A percentile compares a stretch with the other conserved stretches of the same genome.
These are phyloP conservation scores for Metschnikowia henanensis DNA, from an alignment of 805 yeast genomes.

Conservation along the genomic window DNA sequence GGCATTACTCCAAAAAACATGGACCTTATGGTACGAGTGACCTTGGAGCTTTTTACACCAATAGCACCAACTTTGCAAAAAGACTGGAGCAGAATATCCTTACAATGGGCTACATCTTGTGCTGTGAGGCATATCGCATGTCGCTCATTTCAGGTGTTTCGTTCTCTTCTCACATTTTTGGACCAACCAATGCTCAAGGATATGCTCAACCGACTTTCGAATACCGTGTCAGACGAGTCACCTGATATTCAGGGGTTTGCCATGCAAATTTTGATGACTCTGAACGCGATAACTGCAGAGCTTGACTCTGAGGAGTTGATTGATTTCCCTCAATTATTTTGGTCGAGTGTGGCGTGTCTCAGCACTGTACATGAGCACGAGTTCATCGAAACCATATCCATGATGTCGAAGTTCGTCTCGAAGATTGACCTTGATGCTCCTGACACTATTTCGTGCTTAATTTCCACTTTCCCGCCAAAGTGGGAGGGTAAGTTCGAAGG, in stretches of 20 bases:
- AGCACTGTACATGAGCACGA: constrained; percentile 92
- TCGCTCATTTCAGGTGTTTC: constrained; percentile 88
- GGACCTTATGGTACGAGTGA: constrained; percentile 70
- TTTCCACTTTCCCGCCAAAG: constrained; percentile 86
- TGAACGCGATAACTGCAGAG: constrained; percentile 90
- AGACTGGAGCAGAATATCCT: constrained; percentile 82
- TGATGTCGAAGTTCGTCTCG: constrained; percentile 77
- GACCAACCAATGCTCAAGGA: constrained; percentile 90
- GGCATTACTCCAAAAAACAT: constrained; percentile 87
- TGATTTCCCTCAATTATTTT: constrained; percentile 89
- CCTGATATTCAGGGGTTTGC: constrained; percentile 94
- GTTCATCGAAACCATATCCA: constrained; percentile 82
- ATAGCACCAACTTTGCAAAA: constrained; percentile 56
- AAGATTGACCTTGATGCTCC: constrained; percentile 85
- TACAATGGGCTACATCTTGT: constrained; percentile 96
- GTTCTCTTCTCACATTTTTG: constrained; percentile 76
- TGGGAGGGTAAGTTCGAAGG: constrained; percentile 98
- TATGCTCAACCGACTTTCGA: constrained; percentile 89
- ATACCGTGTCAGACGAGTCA: constrained; percentile 88
- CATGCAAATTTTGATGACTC: constrained; percentile 94
- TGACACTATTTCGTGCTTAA: constrained; percentile 79
- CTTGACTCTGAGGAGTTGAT: constrained; percentile 74
- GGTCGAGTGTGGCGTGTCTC: constrained; percentile 93
- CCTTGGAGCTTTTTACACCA: constrained; percentile 55
- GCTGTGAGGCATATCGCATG: constrained; percentile 97